Percentiles rank a stretch among this genome's conserved stretches.
phyloP scores from a whole-genome alignment of 75 land plant genomes.

The Pinus albicaulis region DNA sequence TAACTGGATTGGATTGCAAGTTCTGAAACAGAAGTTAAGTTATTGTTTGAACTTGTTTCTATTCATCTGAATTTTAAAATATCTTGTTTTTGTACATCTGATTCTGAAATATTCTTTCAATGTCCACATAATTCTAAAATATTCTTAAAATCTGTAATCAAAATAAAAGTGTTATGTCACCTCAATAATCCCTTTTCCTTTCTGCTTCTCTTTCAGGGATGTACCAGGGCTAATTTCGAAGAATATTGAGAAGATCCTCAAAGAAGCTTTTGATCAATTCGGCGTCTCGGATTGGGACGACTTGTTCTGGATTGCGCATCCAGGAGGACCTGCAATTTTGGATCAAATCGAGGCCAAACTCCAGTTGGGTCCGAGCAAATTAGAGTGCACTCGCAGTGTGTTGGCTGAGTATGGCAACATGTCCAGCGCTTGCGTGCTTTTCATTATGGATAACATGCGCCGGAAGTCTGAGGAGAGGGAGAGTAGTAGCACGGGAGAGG shows the following conservation, averaged over 20 bases:
- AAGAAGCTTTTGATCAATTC: neutral
- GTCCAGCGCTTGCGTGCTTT: slow-evolving; percentile 44
- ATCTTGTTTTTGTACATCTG: too few species aligned
- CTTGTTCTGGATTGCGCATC: slow-evolving; percentile 34
- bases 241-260: neutral
- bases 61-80: too few species aligned
- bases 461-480: slow-evolving; percentile 12
- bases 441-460: slow-evolving; percentile 42
- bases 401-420: slow-evolving; percentile 38
- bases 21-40: too few species aligned
- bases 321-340: slow-evolving; percentile 37
- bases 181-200: too few species aligned
- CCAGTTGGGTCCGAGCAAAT: slow-evolving; percentile 23
- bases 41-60: too few species aligned
- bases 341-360: slow-evolving; percentile 21
- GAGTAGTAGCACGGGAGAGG: slow-evolving; percentile 24
- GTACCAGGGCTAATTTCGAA: neutral
- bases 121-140: too few species aligned
- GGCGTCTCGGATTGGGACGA: neutral
- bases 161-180: too few species aligned
- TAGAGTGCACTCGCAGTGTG: slow-evolving; percentile 35
- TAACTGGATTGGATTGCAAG: too few species aligned
- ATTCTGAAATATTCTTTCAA: too few species aligned
- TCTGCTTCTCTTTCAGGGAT: neutral
- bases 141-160: too few species aligned